Percentiles rank a stretch among this genome's conserved stretches.
Evolutionary conservation across 768 basidiomycete species (phyloP).

Genomic region (Psilocybe cubensis): DNA sequence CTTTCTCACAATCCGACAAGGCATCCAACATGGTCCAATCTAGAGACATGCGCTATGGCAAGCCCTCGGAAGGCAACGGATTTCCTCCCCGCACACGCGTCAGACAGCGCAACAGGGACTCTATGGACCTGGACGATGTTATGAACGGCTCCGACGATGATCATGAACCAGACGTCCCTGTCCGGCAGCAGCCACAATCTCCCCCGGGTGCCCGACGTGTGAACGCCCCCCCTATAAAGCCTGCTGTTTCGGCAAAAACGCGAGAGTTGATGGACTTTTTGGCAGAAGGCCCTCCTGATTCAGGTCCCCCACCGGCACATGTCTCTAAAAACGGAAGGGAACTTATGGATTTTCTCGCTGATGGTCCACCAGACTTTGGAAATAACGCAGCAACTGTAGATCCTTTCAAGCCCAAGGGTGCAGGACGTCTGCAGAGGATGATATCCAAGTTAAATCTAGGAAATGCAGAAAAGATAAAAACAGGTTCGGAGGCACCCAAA

Average conservation of each 20-base stretch:
- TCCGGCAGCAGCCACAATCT: slow-evolving; percentile 22
- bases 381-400: slow-evolving; percentile 36
- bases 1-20: slow-evolving; percentile 26
- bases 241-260: slow-evolving; percentile 45
- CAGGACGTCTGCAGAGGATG: slow-evolving; percentile 77
- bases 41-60: slow-evolving; percentile 24
- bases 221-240: slow-evolving; percentile 10
- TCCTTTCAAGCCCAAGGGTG: slow-evolving; percentile 50
- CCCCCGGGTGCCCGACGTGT: slow-evolving; percentile 24
- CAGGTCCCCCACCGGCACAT: slow-evolving; percentile 23
- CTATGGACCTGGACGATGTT: slow-evolving; percentile 74
- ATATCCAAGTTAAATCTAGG: slow-evolving; percentile 75
- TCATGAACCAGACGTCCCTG: slow-evolving; percentile 26
- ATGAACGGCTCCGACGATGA: slow-evolving; percentile 75
- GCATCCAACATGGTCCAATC: slow-evolving; percentile 32
- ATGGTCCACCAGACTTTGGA: slow-evolving; percentile 54
- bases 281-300: slow-evolving; percentile 56
- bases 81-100: slow-evolving; percentile 56
- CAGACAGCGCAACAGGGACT: slow-evolving; percentile 62
- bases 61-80: slow-evolving; percentile 29
- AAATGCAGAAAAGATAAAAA: slow-evolving; percentile 39
- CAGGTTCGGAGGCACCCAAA: slow-evolving; percentile 17
- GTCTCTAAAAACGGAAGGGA: slow-evolving; percentile 51
- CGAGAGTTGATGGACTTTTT: slow-evolving; percentile 61
- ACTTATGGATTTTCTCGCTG: slow-evolving; percentile 59